These are phyloP conservation scores for Starmerella kuoi DNA, from an alignment of 805 yeast genomes.

Conservation along the genomic window DNA sequence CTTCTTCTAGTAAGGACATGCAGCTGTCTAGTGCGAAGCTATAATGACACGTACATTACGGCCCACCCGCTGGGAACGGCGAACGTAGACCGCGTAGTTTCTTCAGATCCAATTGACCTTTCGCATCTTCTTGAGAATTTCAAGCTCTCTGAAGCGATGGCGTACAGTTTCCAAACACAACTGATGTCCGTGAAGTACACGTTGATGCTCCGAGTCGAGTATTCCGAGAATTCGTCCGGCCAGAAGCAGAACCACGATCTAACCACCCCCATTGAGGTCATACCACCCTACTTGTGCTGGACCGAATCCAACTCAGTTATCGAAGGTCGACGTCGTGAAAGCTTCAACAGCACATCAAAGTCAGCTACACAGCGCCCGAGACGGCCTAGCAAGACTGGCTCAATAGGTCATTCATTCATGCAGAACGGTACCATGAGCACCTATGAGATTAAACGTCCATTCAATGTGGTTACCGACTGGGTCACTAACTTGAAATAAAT, in stretches of 20 bases:
- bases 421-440: too few species aligned
- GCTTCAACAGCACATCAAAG: too few species aligned
- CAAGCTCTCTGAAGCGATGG: background rate
- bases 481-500: too few species aligned
- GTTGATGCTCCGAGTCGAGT: constrained; percentile 3
- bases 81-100: constrained; percentile 1
- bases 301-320: background rate
- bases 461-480: too few species aligned
- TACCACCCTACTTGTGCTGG: constrained; percentile 5
- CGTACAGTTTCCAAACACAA: constrained; percentile 4
- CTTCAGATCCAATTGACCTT: constrained; percentile 1
- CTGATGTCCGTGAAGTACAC: constrained; percentile 1
- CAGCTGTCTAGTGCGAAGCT: constrained; percentile 1
- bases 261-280: constrained; percentile 1
- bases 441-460: too few species aligned
- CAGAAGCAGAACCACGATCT: background rate
- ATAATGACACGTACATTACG: constrained; percentile 2
- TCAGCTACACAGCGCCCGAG: too few species aligned
- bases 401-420: too few species aligned
- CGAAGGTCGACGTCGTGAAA: too few species aligned
- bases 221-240: background rate
- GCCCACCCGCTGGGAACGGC: constrained; percentile 3
- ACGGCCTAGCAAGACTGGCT: too few species aligned
- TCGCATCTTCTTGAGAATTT: background rate
- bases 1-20: constrained; percentile 1